These are phyloP conservation scores for Bassia scoparia DNA, from an alignment of 148 eudicot species.

Conservation along the genomic window DNA sequence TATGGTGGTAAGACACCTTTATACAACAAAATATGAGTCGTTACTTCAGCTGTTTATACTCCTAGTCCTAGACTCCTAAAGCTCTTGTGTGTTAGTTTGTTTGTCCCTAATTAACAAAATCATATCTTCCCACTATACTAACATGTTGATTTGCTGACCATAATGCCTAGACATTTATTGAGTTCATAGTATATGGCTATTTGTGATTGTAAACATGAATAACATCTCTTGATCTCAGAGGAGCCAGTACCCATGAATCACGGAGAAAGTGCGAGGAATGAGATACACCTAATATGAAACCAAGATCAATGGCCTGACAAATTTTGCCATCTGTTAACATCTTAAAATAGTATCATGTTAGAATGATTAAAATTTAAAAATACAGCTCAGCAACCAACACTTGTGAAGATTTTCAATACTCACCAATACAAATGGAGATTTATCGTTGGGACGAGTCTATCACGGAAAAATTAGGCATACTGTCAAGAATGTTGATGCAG, in stretches of 20 bases:
- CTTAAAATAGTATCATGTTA: constrained; percentile 17
- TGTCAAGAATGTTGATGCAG: constrained; percentile 91
- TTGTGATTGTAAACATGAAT: too few species aligned
- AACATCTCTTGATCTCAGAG: constrained; percentile 79
- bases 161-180: background rate
- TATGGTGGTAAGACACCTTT: too few species aligned
- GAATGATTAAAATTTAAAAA: constrained; percentile 8
- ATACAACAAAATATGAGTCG: too few species aligned
- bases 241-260: constrained; percentile 93
- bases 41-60: background rate
- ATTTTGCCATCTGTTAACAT: constrained; percentile 61
- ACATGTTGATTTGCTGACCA: too few species aligned
- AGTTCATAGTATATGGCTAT: too few species aligned
- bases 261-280: constrained; percentile 88
- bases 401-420: constrained; percentile 14
- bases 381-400: background rate
- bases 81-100: background rate
- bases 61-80: too few species aligned
- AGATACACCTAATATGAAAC: constrained; percentile 67
- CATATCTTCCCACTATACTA: too few species aligned
- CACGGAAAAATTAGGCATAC: constrained; percentile 83
- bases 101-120: background rate
- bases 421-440: constrained; percentile 55
- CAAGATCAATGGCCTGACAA: constrained; percentile 65
- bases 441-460: constrained; percentile 49